Base-by-base conservation (phyloP, 768 basidiomycete genomes). In the Hirschioporus abietinus region DNA sequence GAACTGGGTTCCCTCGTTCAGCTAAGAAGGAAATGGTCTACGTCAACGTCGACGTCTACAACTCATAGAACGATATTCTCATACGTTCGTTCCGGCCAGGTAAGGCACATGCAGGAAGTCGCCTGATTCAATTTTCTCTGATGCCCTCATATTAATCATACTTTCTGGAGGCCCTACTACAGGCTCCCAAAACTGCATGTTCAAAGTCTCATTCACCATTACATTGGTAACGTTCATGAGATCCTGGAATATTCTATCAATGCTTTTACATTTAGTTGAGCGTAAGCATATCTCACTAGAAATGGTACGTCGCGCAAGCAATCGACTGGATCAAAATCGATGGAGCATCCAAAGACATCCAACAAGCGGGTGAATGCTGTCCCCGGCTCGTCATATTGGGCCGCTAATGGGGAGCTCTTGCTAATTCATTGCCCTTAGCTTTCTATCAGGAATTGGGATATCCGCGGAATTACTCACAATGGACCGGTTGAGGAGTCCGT, bases 121-220 rank as follows among this genome's bases (percentile, higher is more conserved):
- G 6, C 84, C 84, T 5, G 78, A 74, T 0, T 76, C 72, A 35
- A 87, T 81, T 52, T 76, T 77, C 5, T 71, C 65, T 0, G 86
- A 87, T 5, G 84, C 82, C 42, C 81, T 72, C 63, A 77, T 79
- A 0, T 82, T 71, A 25, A 82, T 72, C 63, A 87, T 76, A 70
- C 84, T 87, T 1, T 83, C 84, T 0, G 74, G 64, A 1, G 83
- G 82, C 0, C 86, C 86, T 7, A 86, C 78, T 0, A 84, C 67
- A 0, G 86, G 86, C 68, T 87, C 78, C 86, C 86, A 87, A 5
- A 87, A 74, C 68, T 88, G 86, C 0, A 66, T 20, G 64, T 88
- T 86, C 30, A 88, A 72, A 0, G 81, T 82, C 0, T 75, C 64
- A 0, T 26, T 62, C 9, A 84, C 82, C 81, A 87, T 79, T 0